phyloP scores from a whole-genome alignment of 148 eudicot genomes.

The Gaultheria prostrata region DNA sequence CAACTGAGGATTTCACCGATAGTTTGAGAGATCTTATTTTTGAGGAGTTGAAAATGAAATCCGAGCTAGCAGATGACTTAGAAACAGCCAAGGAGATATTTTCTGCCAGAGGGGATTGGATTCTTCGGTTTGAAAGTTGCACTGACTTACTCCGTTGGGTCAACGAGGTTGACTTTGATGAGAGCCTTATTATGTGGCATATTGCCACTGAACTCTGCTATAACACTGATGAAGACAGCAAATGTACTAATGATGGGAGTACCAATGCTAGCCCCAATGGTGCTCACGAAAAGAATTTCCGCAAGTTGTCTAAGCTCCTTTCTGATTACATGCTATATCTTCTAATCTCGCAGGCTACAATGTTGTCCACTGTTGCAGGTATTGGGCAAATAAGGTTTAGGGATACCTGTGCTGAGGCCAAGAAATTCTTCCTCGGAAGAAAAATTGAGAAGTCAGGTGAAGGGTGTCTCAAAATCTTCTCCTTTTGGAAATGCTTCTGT shows the following conservation, averaged over 20 bases:
- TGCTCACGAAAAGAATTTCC: not conserved
- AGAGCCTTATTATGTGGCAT: slow-evolving; percentile 5
- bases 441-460: not conserved
- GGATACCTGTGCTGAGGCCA: slow-evolving; percentile 42
- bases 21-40: slow-evolving; percentile 30
- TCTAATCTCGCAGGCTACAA: slow-evolving; percentile 30
- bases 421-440: slow-evolving; percentile 19
- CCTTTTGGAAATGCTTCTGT: not conserved
- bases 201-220: slow-evolving; percentile 8
- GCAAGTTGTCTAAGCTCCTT: slow-evolving; percentile 24
- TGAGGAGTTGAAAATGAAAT: slow-evolving; percentile 30
- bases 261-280: not conserved
- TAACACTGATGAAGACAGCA: not conserved
- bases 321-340: slow-evolving; percentile 35
- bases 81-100: slow-evolving; percentile 21
- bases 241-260: not conserved
- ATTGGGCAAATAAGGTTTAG: slow-evolving; percentile 36
- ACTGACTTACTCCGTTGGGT: slow-evolving; percentile 4
- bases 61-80: slow-evolving; percentile 29
- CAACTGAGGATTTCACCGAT: slow-evolving; percentile 8
- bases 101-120: slow-evolving; percentile 11
- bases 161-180: slow-evolving; percentile 2
- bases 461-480: not conserved
- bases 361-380: slow-evolving; percentile 35
- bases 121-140: slow-evolving; percentile 5